Base-by-base conservation (phyloP, 2,329 filamentous ascomycete genomes). In the Rhinocladiella similis region DNA sequence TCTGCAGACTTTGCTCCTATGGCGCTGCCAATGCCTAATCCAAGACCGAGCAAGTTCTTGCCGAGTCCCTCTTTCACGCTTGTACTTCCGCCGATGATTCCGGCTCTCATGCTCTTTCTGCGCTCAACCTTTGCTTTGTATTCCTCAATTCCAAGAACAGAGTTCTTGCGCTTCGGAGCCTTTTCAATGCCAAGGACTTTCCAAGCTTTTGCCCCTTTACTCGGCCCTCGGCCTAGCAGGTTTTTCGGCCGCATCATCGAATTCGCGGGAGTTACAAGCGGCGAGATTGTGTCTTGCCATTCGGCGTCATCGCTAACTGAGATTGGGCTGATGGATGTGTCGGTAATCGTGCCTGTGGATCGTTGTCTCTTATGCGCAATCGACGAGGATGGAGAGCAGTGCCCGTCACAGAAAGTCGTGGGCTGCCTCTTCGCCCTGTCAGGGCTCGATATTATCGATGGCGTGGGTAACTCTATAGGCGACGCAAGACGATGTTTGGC, bases 401-500 rank as follows among this genome's bases (percentile, higher is more conserved):
- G 55, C 4, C 63, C 63, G 22, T 62, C 57, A 39, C 63, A 65
- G 33, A 59, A 59, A 3, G 54, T 47, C 29, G 51, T 59, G 19
- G 57, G n/a, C 16, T 53, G 36, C 39, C 35, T 60, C 38, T 50
- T 51, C 16, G 38, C 20, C 36, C n/a, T 41, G 36, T 16, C 45
- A 5, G 53, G 35, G 29, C 49, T 56, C 2, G 56, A 43, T 3
- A 55, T 14, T 29, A 56, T 51, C 14, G 47, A 25, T 3, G 60
- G 53, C 14, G 63, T 61, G 12, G 63, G 63, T n/a, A 65, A 45
- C 20, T 65, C 63, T 19, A 63, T 54, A 1, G 61, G 49, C 60
- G 65, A 25, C 51, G 51, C 35, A 13, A 58, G 47, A 16, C 66
- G 55, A 42, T 63, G 59, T 65, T 72, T 57, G 66, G 66, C 20